Conservation (phyloP, 305 asterid genomes). For the Ruellia speciosa region DNA sequence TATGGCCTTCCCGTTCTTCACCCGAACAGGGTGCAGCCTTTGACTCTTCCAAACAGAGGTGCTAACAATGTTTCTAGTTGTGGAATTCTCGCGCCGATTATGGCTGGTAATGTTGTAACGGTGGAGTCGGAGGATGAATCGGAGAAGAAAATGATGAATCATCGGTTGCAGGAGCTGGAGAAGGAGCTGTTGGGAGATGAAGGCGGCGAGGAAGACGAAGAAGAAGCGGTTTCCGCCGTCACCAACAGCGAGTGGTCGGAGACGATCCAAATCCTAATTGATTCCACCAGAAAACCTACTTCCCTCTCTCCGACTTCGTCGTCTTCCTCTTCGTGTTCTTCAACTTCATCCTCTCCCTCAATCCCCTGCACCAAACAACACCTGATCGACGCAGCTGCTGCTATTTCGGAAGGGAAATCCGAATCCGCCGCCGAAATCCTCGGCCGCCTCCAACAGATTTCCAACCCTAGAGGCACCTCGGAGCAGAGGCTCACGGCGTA, state of each 20-base stretch:
- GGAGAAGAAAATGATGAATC: slow-evolving; percentile 51
- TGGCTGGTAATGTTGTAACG: slow-evolving; percentile 5
- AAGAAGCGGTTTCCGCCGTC: slow-evolving; percentile 39
- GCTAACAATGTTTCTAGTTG: slow-evolving; percentile 20
- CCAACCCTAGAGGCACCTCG: slow-evolving; percentile 44
- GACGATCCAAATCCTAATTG: slow-evolving; percentile 44
- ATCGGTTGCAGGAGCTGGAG: slow-evolving; percentile 65
- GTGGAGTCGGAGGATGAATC: slow-evolving; percentile 26
- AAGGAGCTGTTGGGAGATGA: slow-evolving; percentile 73
- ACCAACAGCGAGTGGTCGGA: slow-evolving; percentile 76
- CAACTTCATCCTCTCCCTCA: slow-evolving; percentile 62
- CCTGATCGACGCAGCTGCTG: slow-evolving; percentile 52
- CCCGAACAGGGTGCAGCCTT: slow-evolving; percentile 31
- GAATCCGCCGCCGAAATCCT: slow-evolving; percentile 54
- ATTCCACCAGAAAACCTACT: slow-evolving; percentile 30
- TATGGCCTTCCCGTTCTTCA: slow-evolving; percentile 36
- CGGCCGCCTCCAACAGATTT: slow-evolving; percentile 67
- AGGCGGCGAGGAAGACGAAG: slow-evolving; percentile 47
- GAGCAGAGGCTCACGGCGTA: slow-evolving; percentile 60
- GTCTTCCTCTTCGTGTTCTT: slow-evolving; percentile 72
- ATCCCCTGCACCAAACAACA: slow-evolving; percentile 45
- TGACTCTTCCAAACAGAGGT: slow-evolving; percentile 3
- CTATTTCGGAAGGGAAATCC: slow-evolving; percentile 50
- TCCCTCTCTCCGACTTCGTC: slow-evolving; percentile 71
- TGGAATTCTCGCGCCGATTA: slow-evolving; percentile 28